phyloP scores from a whole-genome alignment of 352 stramenopile genomes.

The Phytophthora agathidicida region DNA sequence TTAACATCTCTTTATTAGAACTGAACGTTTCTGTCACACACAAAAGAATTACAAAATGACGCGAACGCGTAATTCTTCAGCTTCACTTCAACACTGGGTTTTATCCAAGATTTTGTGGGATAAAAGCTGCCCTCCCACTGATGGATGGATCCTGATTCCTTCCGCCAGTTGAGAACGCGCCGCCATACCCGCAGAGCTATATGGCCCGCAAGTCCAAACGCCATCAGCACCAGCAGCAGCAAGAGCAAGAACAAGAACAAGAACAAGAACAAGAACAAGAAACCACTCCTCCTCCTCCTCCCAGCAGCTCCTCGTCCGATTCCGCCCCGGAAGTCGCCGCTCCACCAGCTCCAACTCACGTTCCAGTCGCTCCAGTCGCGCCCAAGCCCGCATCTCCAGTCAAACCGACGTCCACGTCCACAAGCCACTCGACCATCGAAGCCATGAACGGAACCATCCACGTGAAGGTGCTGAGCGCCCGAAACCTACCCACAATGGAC shows the following conservation, averaged over 20 bases:
- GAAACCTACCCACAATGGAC: constrained; percentile 75
- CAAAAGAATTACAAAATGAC: too few species aligned
- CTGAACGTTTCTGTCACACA: too few species aligned
- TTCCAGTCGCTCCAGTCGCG: background rate
- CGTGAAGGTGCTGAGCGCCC: constrained; percentile 67
- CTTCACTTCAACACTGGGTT: background rate
- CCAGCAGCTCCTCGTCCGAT: constrained; percentile 27
- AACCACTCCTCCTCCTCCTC: constrained; percentile 15
- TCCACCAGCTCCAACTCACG: background rate
- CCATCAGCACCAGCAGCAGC: constrained; percentile 18
- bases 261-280: too few species aligned
- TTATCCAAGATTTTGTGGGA: background rate
- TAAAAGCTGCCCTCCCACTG: too few species aligned
- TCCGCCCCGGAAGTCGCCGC: constrained; percentile 19
- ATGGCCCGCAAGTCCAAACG: constrained; percentile 43
- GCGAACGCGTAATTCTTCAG: background rate
- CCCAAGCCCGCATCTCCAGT: constrained; percentile 8
- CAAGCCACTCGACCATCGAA: constrained; percentile 1
- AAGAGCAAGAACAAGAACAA: background rate
- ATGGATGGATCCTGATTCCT: constrained; percentile 28
- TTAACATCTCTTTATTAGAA: too few species aligned
- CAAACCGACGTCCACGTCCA: constrained; percentile 14
- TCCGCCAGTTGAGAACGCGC: constrained; percentile 36
- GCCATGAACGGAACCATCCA: constrained; percentile 75
- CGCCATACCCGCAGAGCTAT: constrained; percentile 25